phyloP scores from a whole-genome alignment of 2,329 filamentous ascomycete genomes.

The Parafenestella ontariensis region DNA sequence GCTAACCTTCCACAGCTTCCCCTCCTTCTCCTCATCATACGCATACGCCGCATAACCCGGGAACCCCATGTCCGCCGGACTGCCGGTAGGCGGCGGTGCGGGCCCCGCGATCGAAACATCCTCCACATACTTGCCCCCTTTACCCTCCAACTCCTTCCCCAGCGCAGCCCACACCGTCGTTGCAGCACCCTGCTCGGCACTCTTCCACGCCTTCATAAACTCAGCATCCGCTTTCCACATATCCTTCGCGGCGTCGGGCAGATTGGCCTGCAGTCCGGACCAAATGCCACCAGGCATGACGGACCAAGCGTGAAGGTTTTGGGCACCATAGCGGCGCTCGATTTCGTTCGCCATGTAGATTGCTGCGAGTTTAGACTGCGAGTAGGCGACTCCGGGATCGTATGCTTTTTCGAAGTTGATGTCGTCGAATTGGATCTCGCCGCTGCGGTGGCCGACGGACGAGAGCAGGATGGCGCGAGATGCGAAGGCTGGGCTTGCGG shows the following conservation, averaged over 20 bases:
- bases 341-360: constrained; percentile 61
- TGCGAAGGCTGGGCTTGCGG: constrained; percentile 48
- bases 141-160: constrained; percentile 52
- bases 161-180: constrained; percentile 57
- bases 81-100: constrained; percentile 10
- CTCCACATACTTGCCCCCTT: constrained; percentile 57
- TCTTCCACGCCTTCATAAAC: constrained; percentile 19
- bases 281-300: constrained; percentile 60
- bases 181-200: constrained; percentile 56
- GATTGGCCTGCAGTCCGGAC: constrained; percentile 30
- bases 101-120: constrained; percentile 40
- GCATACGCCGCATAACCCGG: constrained; percentile 31
- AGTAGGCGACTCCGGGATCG: constrained; percentile 52
- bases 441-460: constrained; percentile 52
- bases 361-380: constrained; percentile 59
- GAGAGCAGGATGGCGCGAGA: constrained; percentile 59
- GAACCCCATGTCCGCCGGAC: constrained; percentile 19
- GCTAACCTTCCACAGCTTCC: constrained; percentile 34
- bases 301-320: constrained; percentile 54
- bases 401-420: constrained; percentile 50
- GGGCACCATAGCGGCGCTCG: constrained; percentile 55
- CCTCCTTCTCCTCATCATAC: constrained; percentile 37
- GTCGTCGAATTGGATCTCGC: constrained; percentile 49
- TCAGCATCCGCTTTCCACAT: constrained; percentile 8
- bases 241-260: constrained; percentile 7